phyloP scores from a whole-genome alignment of 805 yeast genomes.

The Candida chilensis region DNA sequence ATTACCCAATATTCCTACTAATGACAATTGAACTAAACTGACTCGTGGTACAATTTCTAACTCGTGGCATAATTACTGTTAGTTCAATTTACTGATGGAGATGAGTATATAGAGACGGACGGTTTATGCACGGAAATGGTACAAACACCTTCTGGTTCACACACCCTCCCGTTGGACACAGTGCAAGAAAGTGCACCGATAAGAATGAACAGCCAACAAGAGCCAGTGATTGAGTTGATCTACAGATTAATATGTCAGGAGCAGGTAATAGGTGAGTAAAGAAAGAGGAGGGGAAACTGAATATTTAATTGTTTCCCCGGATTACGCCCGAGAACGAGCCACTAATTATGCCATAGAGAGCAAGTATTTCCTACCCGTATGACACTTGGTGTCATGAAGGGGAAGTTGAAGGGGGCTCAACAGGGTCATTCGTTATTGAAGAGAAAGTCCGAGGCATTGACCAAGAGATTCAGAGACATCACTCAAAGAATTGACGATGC shows the following conservation, averaged over 20 bases:
- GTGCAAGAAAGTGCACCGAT: too few relatives aligned
- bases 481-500: conserved; percentile 91
- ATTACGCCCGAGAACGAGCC: too few relatives aligned
- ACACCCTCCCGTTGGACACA: too few relatives aligned
- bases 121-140: too few relatives aligned
- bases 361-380: conserved; percentile 96
- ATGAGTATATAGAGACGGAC: too few relatives aligned
- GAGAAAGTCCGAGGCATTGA: conserved; percentile 94
- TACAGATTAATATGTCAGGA: conserved; percentile 38
- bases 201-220: neutral
- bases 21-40: too few relatives aligned
- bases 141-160: too few relatives aligned
- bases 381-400: conserved; percentile 93
- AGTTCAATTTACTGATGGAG: too few relatives aligned
- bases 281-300: neutral
- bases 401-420: conserved; percentile 93
- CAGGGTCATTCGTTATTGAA: conserved; percentile 91
- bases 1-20: too few relatives aligned
- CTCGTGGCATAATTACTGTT: too few relatives aligned
- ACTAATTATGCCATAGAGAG: conserved; percentile 59
- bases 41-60: too few relatives aligned
- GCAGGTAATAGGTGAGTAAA: conserved; percentile 41
- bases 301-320: too few relatives aligned
- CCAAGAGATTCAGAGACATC: conserved; percentile 93
- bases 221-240: neutral